phyloP scores from a whole-genome alignment of 352 stramenopile species.

The Pythium brachiatum region DNA sequence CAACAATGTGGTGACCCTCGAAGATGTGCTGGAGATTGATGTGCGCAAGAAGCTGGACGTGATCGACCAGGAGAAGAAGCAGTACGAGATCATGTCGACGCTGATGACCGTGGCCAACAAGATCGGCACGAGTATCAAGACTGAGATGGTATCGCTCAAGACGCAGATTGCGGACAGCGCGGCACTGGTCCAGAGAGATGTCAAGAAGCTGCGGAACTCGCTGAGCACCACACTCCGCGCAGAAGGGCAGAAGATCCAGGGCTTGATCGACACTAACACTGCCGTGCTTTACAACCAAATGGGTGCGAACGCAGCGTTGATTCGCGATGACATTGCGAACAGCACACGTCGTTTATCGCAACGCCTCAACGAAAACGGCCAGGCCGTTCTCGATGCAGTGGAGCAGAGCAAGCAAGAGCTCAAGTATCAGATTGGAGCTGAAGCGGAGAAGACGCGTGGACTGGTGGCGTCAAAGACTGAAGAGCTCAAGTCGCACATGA shows the following conservation, averaged over 20 bases:
- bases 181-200: too few species aligned
- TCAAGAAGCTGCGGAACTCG: not conserved
- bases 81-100: slow-evolving; percentile 22
- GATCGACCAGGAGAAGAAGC: slow-evolving; percentile 23
- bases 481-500: slow-evolving; percentile 9
- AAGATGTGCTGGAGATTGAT: slow-evolving; percentile 19
- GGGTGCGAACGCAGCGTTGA: not conserved
- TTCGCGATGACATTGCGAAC: slow-evolving; percentile 5
- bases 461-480: not conserved
- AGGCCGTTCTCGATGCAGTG: not conserved
- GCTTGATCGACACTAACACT: not conserved
- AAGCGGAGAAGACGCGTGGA: slow-evolving; percentile 3
- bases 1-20: too few species aligned
- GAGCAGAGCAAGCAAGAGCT: slow-evolving; percentile 18
- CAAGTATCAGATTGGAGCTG: slow-evolving; percentile 14
- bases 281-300: not conserved
- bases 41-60: slow-evolving; percentile 28
- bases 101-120: slow-evolving; percentile 20
- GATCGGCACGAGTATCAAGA: not conserved
- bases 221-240: slow-evolving; percentile 1
- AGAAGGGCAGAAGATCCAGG: not conserved
- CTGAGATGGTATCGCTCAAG: too few species aligned
- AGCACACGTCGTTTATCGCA: not conserved
- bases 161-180: too few species aligned
- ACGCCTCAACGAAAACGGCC: not conserved